phyloP scores from a whole-genome alignment of 495 filamentous ascomycete genomes.

The Choiromyces venosus region DNA sequence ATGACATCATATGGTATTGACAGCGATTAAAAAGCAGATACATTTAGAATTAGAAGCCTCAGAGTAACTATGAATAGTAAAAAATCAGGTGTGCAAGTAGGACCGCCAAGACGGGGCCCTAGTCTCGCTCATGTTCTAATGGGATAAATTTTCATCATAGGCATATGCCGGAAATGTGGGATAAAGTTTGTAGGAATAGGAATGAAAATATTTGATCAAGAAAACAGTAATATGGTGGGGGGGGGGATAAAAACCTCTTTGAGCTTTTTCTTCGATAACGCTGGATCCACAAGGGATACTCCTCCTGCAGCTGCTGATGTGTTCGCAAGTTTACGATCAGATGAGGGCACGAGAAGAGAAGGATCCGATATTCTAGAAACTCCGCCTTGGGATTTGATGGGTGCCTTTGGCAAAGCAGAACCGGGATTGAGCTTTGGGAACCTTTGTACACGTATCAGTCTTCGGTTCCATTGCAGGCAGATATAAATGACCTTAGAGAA shows the following conservation, averaged over 20 bases:
- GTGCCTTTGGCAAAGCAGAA: slow-evolving; percentile 37
- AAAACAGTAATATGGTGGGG: slow-evolving; percentile 7
- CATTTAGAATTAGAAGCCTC: slow-evolving; percentile 48
- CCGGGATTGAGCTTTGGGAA: slow-evolving; percentile 42
- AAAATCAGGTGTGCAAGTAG: slow-evolving; percentile 40
- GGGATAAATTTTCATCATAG: slow-evolving; percentile 64
- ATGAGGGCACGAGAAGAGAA: slow-evolving; percentile 39
- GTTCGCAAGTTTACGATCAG: slow-evolving; percentile 37
- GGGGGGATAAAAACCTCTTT: slow-evolving; percentile 32
- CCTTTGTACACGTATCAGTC: slow-evolving; percentile 41
- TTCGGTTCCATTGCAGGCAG: slow-evolving; percentile 28
- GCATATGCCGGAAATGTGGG: slow-evolving; percentile 39
- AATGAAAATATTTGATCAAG: slow-evolving; percentile 20
- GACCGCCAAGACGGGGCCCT: slow-evolving; percentile 55
- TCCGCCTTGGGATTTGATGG: slow-evolving; percentile 37
- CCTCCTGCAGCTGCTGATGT: slow-evolving; percentile 39
- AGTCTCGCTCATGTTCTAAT: slow-evolving; percentile 40
- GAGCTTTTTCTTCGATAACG: slow-evolving; percentile 34
- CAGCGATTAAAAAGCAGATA: slow-evolving; percentile 30
- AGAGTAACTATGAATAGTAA: slow-evolving; percentile 98
- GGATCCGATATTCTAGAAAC: slow-evolving; percentile 40
- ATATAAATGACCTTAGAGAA: slow-evolving; percentile 22
- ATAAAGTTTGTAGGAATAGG: slow-evolving; percentile 8
- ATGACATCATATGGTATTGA: not conserved
- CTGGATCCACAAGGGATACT: slow-evolving; percentile 35